Conservation (phyloP, 805 yeast genomes). For the Suhomyces prunicola region DNA sequence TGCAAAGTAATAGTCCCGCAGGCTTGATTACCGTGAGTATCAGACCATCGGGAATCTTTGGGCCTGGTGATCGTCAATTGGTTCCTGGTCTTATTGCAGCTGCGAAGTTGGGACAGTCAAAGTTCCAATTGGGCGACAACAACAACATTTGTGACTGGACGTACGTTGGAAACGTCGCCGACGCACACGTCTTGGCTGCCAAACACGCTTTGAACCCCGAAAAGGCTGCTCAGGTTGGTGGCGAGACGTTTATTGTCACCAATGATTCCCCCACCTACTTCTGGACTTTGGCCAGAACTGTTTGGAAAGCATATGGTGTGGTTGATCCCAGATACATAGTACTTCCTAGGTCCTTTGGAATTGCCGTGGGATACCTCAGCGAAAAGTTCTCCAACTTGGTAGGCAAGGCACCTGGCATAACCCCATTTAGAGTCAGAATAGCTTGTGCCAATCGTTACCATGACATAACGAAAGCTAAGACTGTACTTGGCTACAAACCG, state of each 20-base stretch:
- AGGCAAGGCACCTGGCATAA: conserved; percentile 88
- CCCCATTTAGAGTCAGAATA: conserved; percentile 90
- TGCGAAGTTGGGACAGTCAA: conserved; percentile 79
- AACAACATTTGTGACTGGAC: conserved; percentile 95
- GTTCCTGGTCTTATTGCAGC: conserved; percentile 89
- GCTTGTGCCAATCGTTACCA: conserved; percentile 94
- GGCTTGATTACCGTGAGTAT: conserved; percentile 76
- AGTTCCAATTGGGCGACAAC: conserved; percentile 93
- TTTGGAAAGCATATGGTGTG: conserved; percentile 95
- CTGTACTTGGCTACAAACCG: conserved; percentile 74
- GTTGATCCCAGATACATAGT: conserved; percentile 67
- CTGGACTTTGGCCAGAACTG: conserved; percentile 95
- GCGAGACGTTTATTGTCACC: conserved; percentile 86
- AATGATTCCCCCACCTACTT: conserved; percentile 94
- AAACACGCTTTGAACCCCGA: conserved; percentile 56
- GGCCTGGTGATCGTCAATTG: conserved; percentile 96
- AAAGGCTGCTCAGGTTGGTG: conserved; percentile 54
- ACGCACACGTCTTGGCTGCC: conserved; percentile 93
- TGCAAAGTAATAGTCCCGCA: conserved; percentile 61
- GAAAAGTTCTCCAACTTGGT: conserved; percentile 64
- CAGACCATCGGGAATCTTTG: conserved; percentile 97
- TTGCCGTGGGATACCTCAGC: conserved; percentile 77
- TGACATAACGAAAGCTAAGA: conserved; percentile 84
- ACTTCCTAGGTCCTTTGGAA: conserved; percentile 70
- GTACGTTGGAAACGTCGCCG: conserved; percentile 97